Conservation (phyloP, 805 yeast species). For the Blastobotrys mokoenaii region DNA sequence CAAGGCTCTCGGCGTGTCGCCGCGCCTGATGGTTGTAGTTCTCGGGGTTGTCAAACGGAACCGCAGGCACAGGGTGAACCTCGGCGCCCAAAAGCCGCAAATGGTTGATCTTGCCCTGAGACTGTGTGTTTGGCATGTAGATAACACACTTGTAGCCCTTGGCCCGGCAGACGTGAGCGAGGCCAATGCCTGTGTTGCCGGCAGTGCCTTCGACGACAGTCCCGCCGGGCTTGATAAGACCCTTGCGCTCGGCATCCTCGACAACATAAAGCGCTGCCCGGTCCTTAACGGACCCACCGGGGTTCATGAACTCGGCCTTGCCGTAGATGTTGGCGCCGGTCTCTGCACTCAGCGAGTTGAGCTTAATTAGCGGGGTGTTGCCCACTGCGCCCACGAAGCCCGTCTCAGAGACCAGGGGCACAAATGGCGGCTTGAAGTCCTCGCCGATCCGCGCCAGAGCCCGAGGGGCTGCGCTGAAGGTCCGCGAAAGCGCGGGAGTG, state of each 20-base stretch:
- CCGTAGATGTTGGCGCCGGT: slow-evolving; percentile 72
- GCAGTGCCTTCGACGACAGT: slow-evolving; percentile 92
- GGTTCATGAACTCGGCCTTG: slow-evolving; percentile 88
- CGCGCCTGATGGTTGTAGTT: slow-evolving; percentile 84
- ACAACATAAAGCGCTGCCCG: slow-evolving; percentile 76
- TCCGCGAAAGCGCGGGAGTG: background rate
- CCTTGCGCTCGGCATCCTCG: slow-evolving; percentile 64
- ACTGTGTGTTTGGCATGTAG: slow-evolving; percentile 87
- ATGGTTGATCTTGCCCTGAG: slow-evolving; percentile 69
- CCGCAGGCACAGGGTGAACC: slow-evolving; percentile 84
- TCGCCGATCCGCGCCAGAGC: background rate
- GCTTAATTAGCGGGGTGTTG: slow-evolving; percentile 76
- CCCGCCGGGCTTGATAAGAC: slow-evolving; percentile 60
- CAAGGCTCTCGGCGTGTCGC: slow-evolving; percentile 67
- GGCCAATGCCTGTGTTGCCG: slow-evolving; percentile 92
- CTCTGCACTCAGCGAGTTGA: slow-evolving; percentile 47
- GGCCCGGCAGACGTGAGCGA: slow-evolving; percentile 69
- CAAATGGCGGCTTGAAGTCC: slow-evolving; percentile 34
- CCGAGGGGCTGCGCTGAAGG: slow-evolving; percentile 1
- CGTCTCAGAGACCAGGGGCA: slow-evolving; percentile 54
- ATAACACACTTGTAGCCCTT: slow-evolving; percentile 79
- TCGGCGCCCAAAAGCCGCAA: slow-evolving; percentile 74
- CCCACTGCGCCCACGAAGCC: slow-evolving; percentile 85
- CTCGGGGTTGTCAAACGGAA: slow-evolving; percentile 69
- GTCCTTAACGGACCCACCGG: slow-evolving; percentile 90